phyloP scores from a whole-genome alignment of 768 basidiomycete species.

The Psilocybe tampanensis region DNA sequence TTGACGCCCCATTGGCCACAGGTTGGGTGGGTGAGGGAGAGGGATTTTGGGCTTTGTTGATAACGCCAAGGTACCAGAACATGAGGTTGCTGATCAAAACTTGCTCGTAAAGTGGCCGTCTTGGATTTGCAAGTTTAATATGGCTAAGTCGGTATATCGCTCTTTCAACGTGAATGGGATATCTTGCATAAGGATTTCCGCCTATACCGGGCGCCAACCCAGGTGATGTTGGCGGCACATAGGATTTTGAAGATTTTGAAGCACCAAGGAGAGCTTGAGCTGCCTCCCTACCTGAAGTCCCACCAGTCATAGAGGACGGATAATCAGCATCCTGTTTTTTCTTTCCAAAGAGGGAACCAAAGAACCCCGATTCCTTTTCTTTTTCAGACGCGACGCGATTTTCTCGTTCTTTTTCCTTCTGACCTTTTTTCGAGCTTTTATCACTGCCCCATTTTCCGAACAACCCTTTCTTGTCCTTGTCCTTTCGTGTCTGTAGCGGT shows the following conservation, averaged over 20 bases:
- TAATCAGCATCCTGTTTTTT: constrained; percentile 74
- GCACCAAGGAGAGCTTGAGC: constrained; percentile 86
- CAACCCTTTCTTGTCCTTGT: constrained; percentile 75
- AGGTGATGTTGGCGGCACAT: constrained; percentile 65
- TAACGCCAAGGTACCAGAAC: constrained; percentile 99
- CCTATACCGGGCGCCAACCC: constrained; percentile 43
- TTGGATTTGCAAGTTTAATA: constrained; percentile 97
- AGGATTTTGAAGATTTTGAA: constrained; percentile 76
- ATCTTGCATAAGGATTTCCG: constrained; percentile 66
- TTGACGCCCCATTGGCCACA: constrained; percentile 23
- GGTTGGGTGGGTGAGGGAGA: constrained; percentile 34
- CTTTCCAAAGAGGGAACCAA: constrained; percentile 90
- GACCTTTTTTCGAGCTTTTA: constrained; percentile 59
- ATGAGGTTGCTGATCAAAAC: constrained; percentile 91
- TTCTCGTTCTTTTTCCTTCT: constrained; percentile 44
- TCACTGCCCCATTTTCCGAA: constrained; percentile 71
- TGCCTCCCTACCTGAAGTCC: constrained; percentile 75
- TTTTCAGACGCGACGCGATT: constrained; percentile 53
- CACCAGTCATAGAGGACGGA: constrained; percentile 35
- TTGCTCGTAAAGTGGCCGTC: constrained; percentile 96
- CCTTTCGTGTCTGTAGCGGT: constrained; percentile 51
- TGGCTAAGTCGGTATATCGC: constrained; percentile 97
- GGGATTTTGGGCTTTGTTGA: constrained; percentile 82
- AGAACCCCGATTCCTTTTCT: constrained; percentile 83
- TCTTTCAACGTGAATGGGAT: constrained; percentile 98